Percentiles rank a stretch among this genome's conserved stretches.
Conservation (phyloP, 192 early-diverging fungal genomes). For the Coemansia sp. region DNA sequence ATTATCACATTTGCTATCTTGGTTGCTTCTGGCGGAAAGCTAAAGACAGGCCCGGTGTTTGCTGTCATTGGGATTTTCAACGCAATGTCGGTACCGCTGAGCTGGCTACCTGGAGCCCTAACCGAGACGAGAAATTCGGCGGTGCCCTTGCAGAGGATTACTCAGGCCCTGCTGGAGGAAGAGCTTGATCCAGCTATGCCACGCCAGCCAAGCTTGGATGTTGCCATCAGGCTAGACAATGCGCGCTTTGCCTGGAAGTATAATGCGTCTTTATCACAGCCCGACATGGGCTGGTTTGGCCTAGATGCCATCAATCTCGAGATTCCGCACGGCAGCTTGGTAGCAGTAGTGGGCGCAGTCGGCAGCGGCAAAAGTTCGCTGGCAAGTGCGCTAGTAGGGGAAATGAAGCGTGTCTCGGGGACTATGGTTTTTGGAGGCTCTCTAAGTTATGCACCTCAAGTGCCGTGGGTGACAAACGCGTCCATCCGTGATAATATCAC, state of each 20-base stretch:
- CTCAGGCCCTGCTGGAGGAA: slow-evolving; percentile 38
- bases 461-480: slow-evolving; percentile 62
- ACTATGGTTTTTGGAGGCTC: slow-evolving; percentile 41
- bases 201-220: slow-evolving; percentile 13
- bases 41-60: slow-evolving; percentile 44
- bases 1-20: slow-evolving; percentile 41
- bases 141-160: slow-evolving; percentile 40
- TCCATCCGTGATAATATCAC: slow-evolving; percentile 74
- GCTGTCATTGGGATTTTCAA: slow-evolving; percentile 54
- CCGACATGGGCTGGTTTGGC: slow-evolving; percentile 13
- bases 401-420: slow-evolving; percentile 58
- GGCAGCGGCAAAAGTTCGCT: slow-evolving; percentile 69
- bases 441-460: slow-evolving; percentile 57
- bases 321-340: slow-evolving; percentile 58
- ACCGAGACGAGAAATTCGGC: slow-evolving; percentile 44
- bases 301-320: slow-evolving; percentile 53
- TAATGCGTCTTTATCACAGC: neutral
- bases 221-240: slow-evolving; percentile 24
- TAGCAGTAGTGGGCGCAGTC: slow-evolving; percentile 67
- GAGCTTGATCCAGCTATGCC: slow-evolving; percentile 19
- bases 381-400: slow-evolving; percentile 58
- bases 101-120: slow-evolving; percentile 45
- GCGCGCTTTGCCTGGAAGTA: slow-evolving; percentile 37
- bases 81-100: slow-evolving; percentile 45
- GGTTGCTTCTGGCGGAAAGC: slow-evolving; percentile 24